Percentiles rank a stretch among this genome's conserved stretches.
Evolutionary conservation across 495 filamentous ascomycete species (phyloP).

Genomic region (Rhypophila decipiens): DNA sequence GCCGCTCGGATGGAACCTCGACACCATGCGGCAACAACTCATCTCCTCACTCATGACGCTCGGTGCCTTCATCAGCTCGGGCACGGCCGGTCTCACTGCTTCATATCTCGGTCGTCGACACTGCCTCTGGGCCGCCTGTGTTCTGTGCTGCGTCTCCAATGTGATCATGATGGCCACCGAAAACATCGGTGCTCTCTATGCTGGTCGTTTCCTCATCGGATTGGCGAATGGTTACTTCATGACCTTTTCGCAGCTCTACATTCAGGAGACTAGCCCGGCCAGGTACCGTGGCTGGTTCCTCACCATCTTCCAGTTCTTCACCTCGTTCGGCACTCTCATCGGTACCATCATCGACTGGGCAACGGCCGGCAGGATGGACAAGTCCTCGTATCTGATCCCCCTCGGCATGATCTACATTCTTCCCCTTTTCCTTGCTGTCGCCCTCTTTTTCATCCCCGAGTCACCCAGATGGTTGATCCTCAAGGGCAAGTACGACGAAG

Average conservation of each 20-base stretch:
- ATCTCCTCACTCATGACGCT: constrained; percentile 56
- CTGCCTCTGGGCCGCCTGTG: constrained; percentile 44
- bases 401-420: constrained; percentile 54
- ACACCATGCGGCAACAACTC: constrained; percentile 46
- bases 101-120: constrained; percentile 40
- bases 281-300: constrained; percentile 44
- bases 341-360: constrained; percentile 60
- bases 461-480: constrained; percentile 58
- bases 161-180: constrained; percentile 53
- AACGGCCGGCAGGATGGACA: constrained; percentile 39
- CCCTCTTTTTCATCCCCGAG: constrained; percentile 56
- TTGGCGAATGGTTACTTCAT: constrained; percentile 52
- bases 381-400: constrained; percentile 50
- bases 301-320: constrained; percentile 35
- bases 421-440: constrained; percentile 43
- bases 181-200: constrained; percentile 47
- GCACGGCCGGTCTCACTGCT: constrained; percentile 45
- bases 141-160: constrained; percentile 43
- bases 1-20: constrained; percentile 49
- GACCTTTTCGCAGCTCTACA: constrained; percentile 56
- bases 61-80: constrained; percentile 53
- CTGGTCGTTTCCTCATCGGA: constrained; percentile 50
- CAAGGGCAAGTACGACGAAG: constrained; percentile 42
- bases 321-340: constrained; percentile 43
- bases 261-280: constrained; percentile 45